A percentile compares a stretch with the other conserved stretches of the same genome.
Conservation (phyloP, 352 stramenopile genomes). For the Phytopythium kandeliae region DNA sequence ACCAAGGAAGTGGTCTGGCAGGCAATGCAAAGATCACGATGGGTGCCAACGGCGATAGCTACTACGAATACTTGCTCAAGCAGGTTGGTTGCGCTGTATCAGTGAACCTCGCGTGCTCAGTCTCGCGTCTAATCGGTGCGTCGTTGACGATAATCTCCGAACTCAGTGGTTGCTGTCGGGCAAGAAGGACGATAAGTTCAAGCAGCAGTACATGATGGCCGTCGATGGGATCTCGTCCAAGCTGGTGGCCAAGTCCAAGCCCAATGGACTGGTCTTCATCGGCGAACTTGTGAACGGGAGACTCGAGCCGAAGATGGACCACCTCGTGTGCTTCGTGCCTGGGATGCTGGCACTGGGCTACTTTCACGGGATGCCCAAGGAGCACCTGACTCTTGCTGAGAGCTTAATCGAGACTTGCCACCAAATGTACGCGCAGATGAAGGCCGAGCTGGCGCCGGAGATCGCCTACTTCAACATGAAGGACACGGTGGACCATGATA, state of each 20-base stretch:
- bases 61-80: constrained; percentile 85
- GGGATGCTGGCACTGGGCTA: constrained; percentile 84
- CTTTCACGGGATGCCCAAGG: constrained; percentile 53
- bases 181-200: constrained; percentile 72
- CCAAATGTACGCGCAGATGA: constrained; percentile 81
- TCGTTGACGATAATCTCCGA: neutral
- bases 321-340: constrained; percentile 89
- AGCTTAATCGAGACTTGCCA: constrained; percentile 81
- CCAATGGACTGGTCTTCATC: constrained; percentile 60
- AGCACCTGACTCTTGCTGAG: constrained; percentile 71
- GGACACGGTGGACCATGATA: constrained; percentile 35
- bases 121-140: neutral
- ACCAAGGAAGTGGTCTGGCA: constrained; percentile 32
- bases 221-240: constrained; percentile 56
- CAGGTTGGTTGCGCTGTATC: constrained; percentile 30
- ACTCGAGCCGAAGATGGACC: constrained; percentile 77
- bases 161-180: constrained; percentile 61
- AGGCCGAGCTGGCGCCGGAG: constrained; percentile 83
- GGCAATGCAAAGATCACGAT: constrained; percentile 53
- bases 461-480: constrained; percentile 75
- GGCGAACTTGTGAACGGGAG: constrained; percentile 52
- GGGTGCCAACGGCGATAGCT: constrained; percentile 73
- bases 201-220: constrained; percentile 52
- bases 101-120: neutral
- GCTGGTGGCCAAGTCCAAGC: constrained; percentile 49